Evolutionary conservation across 805 yeast species (phyloP), one percentile per base, ranked within the genome.

Genomic region (Zygoascus tannicola): DNA sequence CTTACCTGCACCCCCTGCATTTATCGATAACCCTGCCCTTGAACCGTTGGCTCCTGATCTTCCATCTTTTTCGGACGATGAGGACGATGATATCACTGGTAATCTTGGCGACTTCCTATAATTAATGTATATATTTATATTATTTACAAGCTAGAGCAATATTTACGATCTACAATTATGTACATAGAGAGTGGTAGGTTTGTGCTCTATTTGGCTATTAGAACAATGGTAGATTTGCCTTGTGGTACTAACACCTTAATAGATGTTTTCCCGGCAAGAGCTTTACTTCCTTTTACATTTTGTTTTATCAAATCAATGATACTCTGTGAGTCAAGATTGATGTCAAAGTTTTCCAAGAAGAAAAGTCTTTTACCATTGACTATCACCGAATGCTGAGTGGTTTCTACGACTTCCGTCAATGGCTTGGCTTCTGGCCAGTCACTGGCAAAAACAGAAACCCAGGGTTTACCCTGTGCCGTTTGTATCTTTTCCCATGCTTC

Each of bases 401-500:
- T 26, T 19, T 20, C 38, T 10, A 20, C 30, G 1, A 38, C 32
- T 12, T 38, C 40, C 8, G 20, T 15, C n/a, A 20, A 55, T 4
- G 51, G 49, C 3, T 64, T 60, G 1, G 77, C 63, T 32, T 64
- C 70, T 1, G 97, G 97, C 84, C 88, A 90, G n/a, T 57, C 60
- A 46, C 78, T 67, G 3, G 58, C 54, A 53, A 80, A 73, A 7
- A 85, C 69, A 0, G 86, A 71, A 2, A 56, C 52, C 73, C 78
- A 70, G 4, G 46, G 22, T 40, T 32, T 50, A 4, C 58, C 57
- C 16, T 51, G 49, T 2, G 55, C 47, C 2, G 45, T 40, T 22
- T 63, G 60, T 2, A 79, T 54, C 2, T 57, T 50, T 47, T 81
- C 85, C 78, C 90, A 80, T 20, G 84, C 71, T 60, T 90, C 97